Conservation (phyloP, 2,329 filamentous ascomycete genomes). For the Drechslera avenae region DNA sequence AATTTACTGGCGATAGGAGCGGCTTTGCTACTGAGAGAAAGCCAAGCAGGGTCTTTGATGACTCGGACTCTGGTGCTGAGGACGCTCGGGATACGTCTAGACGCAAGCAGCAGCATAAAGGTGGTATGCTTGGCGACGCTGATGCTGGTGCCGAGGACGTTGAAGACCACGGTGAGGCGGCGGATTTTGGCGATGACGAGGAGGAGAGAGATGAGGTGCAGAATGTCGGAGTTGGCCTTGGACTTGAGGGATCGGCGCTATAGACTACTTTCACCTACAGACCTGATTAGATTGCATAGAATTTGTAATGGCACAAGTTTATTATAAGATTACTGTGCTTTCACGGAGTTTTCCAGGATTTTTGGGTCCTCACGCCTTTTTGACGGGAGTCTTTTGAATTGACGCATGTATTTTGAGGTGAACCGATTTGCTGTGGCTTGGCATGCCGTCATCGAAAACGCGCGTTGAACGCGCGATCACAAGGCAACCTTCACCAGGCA, state of each 20-base stretch:
- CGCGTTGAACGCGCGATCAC: conserved; percentile 26
- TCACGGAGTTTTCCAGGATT: too few relatives aligned
- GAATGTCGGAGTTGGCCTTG: conserved; percentile 20
- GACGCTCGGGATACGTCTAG: background rate
- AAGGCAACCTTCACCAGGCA: conserved; percentile 15
- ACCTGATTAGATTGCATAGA: conserved; percentile 5
- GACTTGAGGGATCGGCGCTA: conserved; percentile 10
- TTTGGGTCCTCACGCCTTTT: too few relatives aligned
- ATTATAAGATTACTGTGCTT: background rate
- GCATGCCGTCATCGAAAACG: conserved; percentile 24
- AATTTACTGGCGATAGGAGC: conserved; percentile 36
- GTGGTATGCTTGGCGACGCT: conserved; percentile 9
- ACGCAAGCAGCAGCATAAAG: conserved; percentile 13
- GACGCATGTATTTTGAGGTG: background rate
- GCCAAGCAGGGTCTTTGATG: conserved; percentile 53
- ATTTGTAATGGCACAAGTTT: background rate
- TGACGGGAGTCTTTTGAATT: too few relatives aligned
- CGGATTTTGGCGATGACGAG: conserved; percentile 32
- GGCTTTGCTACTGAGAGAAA: conserved; percentile 21
- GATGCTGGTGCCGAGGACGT: conserved; percentile 16
- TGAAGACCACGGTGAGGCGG: conserved; percentile 20
- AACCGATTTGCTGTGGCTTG: conserved; percentile 1
- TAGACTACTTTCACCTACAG: conserved; percentile 7
- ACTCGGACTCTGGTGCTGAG: conserved; percentile 40
- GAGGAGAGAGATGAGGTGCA: conserved; percentile 20